Evolutionary conservation across 129 eudicot genomes (phyloP).

Genomic region (Rutidosis leptorrhynchoides): DNA sequence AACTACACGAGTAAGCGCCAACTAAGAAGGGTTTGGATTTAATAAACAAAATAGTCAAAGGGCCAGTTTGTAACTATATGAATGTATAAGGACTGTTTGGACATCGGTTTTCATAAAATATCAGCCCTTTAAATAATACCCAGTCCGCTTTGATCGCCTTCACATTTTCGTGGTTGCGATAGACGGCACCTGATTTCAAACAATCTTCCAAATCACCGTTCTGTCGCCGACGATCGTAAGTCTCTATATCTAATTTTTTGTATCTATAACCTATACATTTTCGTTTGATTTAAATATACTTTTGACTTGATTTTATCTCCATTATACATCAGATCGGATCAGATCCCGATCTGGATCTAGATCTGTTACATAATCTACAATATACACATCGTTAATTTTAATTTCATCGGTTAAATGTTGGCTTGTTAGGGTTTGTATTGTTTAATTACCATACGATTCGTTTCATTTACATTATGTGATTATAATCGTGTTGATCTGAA

Average conservation of each 20-base stretch:
- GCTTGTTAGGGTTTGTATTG: neutral
- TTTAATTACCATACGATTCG: neutral
- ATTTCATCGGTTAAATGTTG: neutral
- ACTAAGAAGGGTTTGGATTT: neutral
- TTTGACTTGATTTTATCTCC: neutral
- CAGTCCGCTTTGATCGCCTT: constrained; percentile 12
- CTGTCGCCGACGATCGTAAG: constrained; percentile 27
- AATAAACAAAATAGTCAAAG: neutral
- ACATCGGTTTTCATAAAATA: constrained; percentile 6
- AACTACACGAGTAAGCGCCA: too few species aligned
- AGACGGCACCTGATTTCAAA: constrained; percentile 21
- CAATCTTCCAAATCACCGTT: neutral
- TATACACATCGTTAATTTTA: neutral
- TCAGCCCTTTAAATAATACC: constrained; percentile 11
- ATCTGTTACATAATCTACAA: neutral
- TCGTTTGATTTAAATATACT: neutral
- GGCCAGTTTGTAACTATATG: neutral
- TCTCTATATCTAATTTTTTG: neutral
- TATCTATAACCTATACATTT: neutral
- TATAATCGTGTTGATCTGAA: neutral
- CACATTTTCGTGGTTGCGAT: constrained; percentile 11
- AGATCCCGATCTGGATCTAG: neutral
- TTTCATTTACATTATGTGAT: neutral
- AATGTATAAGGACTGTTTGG: neutral
- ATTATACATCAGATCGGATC: constrained; percentile 12